Base-by-base conservation (phyloP, 2,329 filamentous ascomycete genomes). In the Epichloe glyceriae region DNA sequence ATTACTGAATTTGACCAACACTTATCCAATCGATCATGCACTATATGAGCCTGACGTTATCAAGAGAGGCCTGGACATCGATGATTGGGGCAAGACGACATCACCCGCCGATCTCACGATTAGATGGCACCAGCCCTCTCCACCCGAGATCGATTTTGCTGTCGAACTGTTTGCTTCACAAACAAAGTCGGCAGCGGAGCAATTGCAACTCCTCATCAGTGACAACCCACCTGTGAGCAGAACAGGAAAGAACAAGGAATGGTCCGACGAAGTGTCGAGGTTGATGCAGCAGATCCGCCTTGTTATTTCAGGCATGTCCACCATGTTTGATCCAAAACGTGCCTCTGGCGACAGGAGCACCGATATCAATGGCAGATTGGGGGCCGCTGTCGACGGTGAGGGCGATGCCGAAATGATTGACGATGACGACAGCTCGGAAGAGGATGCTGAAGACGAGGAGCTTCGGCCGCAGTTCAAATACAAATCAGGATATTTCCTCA, bases 201-300 rank as follows among this genome's bases (percentile, higher is more conserved):
- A 88, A 54, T 70, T 98, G 12, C 79, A 80, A 55, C 79, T 83
- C 7, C 75, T 98, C n/a, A 94, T 88, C 62, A 83, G 86, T 54
- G 83, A 88, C 44, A 79, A 85, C 37, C 85, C 89, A 1, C 84
- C 82, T 2, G 84, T 97, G 49, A 94, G 89, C 66, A 80, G 91
- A 51, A 91, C 90, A 57, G 93, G 93, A 38, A 95, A 91, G 64
- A 94, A 95, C 58, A 98, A 97, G 67, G 91, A 96, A 60, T 98
- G 93, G 93, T 96, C 91, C 0, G 93, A 98, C 64, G 94, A 98
- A 64, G 85, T 97, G 30, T 91, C 89, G 2, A 76, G 93, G 50
- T 88, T 95, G 57, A 76, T 98, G 51, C 87, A 91, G 12, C 83
- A 96, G 48, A 74, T 98, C 14, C 79, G 91, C 33, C 75, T 98